Evolutionary conservation across 306 rosid genomes (phyloP), one percentile per base, ranked within the genome.

Genomic region (Sindora glabra): DNA sequence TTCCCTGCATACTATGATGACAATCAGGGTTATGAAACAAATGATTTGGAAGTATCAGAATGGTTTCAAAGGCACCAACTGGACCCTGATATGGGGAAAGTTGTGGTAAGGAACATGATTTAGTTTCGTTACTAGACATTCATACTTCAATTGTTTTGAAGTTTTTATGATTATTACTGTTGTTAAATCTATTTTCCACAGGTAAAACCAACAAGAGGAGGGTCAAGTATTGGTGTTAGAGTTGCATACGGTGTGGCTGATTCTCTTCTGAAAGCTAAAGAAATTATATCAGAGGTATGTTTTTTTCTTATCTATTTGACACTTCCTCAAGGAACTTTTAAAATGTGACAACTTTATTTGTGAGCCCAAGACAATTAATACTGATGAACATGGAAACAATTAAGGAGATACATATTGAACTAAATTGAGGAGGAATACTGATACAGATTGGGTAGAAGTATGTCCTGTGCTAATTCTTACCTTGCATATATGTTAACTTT

Each of bases 181-280:
- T 49, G 48, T 18, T 12, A 45, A 57, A 53, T 47, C 17, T 73
- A 52, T 60, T 45, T 36, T 48, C 61, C 68, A 22, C 70, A 91
- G 96, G 96, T 85, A 72, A 88, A 91, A 81, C 98, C 98, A 81
- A 75, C 81, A 45, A 83, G 76, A 68, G 98, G 92, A 51, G 98
- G 98, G 40, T 91, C 96, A 65, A 91, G 98, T 79, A 85, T 91
- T 26, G 98, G 98, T 41, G 98, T 91, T 36, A 74, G 61, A 16
- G 98, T 87, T 67, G 98, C 95, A 46, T 88, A 91, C 59, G 98
- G 98, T 50, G 82, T 88, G 69, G 71, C 30, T 29, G 96, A 91
- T 79, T 77, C 98, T 47, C 71, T 85, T 49, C 56, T 38, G 32
- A 88, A 85, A 71, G 95, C 96, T 22, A 70, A 78, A 64, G 76